phyloP scores from a whole-genome alignment of 108 stramenopile species.

The Fragilaria radians region DNA sequence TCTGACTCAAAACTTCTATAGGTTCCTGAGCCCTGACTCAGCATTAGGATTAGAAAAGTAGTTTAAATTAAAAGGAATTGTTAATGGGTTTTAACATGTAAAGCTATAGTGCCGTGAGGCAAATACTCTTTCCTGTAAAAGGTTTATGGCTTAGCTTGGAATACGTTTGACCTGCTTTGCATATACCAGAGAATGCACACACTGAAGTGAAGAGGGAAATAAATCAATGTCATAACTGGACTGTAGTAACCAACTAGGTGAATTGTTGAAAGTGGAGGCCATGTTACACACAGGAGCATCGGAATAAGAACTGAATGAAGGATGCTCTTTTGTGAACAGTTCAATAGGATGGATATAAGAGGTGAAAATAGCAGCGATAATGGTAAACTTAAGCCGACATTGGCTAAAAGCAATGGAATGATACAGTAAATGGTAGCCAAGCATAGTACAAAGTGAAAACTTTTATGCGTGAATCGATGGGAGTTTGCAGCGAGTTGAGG shows the following conservation, averaged over 20 bases:
- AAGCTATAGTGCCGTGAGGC: not conserved
- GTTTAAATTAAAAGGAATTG: not conserved
- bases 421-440: slow-evolving; percentile 51
- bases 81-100: not conserved
- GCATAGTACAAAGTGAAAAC: slow-evolving; percentile 60
- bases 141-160: not conserved
- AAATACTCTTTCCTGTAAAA: not conserved
- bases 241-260: slow-evolving; percentile 42
- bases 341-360: slow-evolving; percentile 49
- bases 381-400: slow-evolving; percentile 64
- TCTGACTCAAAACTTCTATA: too few relatives aligned
- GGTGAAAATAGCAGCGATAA: slow-evolving; percentile 68
- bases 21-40: too few relatives aligned
- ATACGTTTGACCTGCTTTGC: slow-evolving; percentile 1
- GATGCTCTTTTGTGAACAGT: slow-evolving; percentile 6
- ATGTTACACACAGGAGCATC: slow-evolving; percentile 17
- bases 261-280: slow-evolving; percentile 3
- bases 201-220: slow-evolving; percentile 58
- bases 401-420: slow-evolving; percentile 62
- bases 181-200: slow-evolving; percentile 34
- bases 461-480: slow-evolving; percentile 8
- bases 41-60: not conserved
- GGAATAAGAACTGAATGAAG: not conserved
- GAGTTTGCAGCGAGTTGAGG: not conserved
- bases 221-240: slow-evolving; percentile 37